phyloP scores from a whole-genome alignment of 148 eudicot species.

The Camellia lanceoleosa region DNA sequence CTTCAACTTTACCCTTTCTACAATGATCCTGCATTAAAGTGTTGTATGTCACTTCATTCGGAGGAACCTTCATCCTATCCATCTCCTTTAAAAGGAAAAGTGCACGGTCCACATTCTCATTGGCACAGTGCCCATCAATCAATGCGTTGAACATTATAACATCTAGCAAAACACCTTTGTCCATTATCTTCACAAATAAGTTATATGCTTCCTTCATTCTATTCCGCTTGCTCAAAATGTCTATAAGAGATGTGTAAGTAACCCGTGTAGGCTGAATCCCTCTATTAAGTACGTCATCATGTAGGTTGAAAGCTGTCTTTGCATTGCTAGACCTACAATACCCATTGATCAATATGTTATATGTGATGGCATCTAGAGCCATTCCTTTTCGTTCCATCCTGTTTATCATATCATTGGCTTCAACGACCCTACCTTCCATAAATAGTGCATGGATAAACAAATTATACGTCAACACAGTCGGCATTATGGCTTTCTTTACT shows the following conservation, averaged over 20 bases:
- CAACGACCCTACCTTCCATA: slow-evolving; percentile 50
- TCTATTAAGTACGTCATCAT: slow-evolving; percentile 57
- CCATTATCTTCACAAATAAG: slow-evolving; percentile 43
- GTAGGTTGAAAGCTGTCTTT: slow-evolving; percentile 50
- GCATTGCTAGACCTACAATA: slow-evolving; percentile 58
- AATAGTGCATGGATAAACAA: slow-evolving; percentile 54
- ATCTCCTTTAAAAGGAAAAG: slow-evolving; percentile 51
- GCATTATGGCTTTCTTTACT: slow-evolving; percentile 43
- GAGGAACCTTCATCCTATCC: slow-evolving; percentile 42
- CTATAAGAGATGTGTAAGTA: slow-evolving; percentile 75
- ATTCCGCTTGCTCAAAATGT: slow-evolving; percentile 54
- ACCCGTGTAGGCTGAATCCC: slow-evolving; percentile 57
- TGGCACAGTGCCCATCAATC: slow-evolving; percentile 65
- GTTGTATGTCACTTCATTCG: slow-evolving; percentile 81
- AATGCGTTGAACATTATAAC: slow-evolving; percentile 68
- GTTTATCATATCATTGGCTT: slow-evolving; percentile 49
- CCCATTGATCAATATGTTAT: slow-evolving; percentile 68
- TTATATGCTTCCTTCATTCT: slow-evolving; percentile 65
- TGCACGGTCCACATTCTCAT: slow-evolving; percentile 47
- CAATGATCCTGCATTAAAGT: slow-evolving; percentile 71
- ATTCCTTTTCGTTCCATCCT: slow-evolving; percentile 59
- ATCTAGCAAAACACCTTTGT: slow-evolving; percentile 53
- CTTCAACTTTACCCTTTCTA: slow-evolving; percentile 59
- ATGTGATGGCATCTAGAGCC: slow-evolving; percentile 51
- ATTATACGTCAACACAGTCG: slow-evolving; percentile 69